Conservation (phyloP, 352 stramenopile species). For the Globisporangium iwayamae region DNA sequence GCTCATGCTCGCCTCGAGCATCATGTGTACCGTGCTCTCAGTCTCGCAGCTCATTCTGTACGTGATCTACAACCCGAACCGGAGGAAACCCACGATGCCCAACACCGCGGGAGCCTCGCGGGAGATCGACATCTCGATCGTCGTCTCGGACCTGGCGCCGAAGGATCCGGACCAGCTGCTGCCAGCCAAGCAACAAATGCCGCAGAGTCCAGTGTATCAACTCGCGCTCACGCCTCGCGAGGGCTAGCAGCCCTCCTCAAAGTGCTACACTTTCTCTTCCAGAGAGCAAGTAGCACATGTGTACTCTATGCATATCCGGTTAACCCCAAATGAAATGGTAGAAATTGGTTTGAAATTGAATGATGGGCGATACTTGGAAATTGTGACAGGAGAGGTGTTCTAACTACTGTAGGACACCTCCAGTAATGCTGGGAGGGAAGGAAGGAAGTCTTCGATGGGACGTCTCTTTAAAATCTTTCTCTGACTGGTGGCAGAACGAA, state of each 20-base stretch:
- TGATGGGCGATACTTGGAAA: too few relatives aligned
- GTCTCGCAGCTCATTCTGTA: constrained; percentile 38
- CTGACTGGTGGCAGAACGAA: too few relatives aligned
- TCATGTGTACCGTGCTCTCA: constrained; percentile 34
- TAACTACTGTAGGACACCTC: too few relatives aligned
- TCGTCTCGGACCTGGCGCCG: constrained; percentile 1
- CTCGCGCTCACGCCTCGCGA: constrained; percentile 6
- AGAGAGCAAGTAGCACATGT: background rate
- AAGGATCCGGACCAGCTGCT: background rate
- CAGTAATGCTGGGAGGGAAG: too few relatives aligned
- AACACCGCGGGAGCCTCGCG: background rate
- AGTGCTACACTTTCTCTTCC: background rate
- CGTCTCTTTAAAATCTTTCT: too few relatives aligned
- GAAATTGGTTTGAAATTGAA: too few relatives aligned
- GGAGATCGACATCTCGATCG: constrained; percentile 12
- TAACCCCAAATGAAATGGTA: background rate
- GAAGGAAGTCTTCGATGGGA: too few relatives aligned
- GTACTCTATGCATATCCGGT: background rate
- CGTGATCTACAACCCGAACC: constrained; percentile 34
- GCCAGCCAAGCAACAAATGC: background rate
- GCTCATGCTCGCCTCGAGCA: constrained; percentile 51
- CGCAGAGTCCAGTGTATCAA: background rate
- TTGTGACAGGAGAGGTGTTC: too few relatives aligned
- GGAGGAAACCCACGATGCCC: background rate
- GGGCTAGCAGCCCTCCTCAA: background rate